phyloP scores from a whole-genome alignment of 176 grass and related monocot species.

The Canna indica region DNA sequence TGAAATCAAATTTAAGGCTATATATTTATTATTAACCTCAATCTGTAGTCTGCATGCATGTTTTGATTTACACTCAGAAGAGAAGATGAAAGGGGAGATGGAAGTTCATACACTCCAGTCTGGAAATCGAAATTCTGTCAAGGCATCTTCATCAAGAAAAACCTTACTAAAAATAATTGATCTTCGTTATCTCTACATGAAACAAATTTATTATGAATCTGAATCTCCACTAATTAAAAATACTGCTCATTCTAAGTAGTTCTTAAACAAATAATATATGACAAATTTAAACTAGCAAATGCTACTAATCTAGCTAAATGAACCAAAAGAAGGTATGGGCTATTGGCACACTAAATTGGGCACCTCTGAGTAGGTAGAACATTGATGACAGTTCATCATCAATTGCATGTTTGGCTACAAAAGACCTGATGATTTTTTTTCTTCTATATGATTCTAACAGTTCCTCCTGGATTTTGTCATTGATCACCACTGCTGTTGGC shows the following conservation, averaged over 20 bases:
- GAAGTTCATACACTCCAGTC: too few relatives aligned
- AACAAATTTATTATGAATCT: not conserved
- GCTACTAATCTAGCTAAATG: not conserved
- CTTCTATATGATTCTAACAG: not conserved
- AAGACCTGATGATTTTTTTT: not conserved
- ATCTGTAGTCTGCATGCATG: too few relatives aligned
- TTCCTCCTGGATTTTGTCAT: not conserved
- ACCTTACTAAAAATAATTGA: too few relatives aligned
- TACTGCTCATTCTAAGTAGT: not conserved
- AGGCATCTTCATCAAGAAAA: too few relatives aligned
- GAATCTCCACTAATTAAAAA: not conserved
- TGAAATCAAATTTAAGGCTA: too few relatives aligned
- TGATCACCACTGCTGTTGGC: slow-evolving; percentile 31
- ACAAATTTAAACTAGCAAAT: not conserved
- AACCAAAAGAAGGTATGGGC: not conserved
- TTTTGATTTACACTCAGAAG: too few relatives aligned
- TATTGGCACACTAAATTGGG: not conserved
- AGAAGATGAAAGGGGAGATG: too few relatives aligned
- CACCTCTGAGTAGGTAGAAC: not conserved
- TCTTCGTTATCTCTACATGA: not conserved
- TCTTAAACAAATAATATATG: not conserved
- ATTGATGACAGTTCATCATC: not conserved
- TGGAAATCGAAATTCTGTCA: too few relatives aligned
- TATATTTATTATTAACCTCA: too few relatives aligned
- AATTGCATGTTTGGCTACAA: not conserved